These are phyloP conservation scores for Chimonanthus praecox DNA, from an alignment of 164 flowering plant species.

Conservation along the genomic window DNA sequence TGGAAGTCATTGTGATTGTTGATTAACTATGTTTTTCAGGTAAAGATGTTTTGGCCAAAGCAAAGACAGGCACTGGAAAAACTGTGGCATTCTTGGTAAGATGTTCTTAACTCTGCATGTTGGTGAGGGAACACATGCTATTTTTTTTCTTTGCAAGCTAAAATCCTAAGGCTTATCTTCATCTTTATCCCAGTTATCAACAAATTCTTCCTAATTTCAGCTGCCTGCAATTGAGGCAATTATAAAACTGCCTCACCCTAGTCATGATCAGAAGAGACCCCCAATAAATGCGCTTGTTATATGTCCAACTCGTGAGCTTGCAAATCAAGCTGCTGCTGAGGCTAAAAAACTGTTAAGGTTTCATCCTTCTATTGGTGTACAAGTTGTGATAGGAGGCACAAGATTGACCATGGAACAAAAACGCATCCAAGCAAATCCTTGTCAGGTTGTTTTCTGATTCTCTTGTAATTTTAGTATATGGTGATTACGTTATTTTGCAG, in stretches of 20 bases:
- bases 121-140: neutral
- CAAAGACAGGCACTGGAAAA: constrained; percentile 98
- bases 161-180: neutral
- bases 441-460: constrained; percentile 53
- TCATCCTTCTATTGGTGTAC: constrained; percentile 91
- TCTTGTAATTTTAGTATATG: neutral
- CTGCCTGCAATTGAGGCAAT: constrained; percentile 95
- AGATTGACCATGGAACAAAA: constrained; percentile 77
- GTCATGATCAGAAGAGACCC: constrained; percentile 62
- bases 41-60: constrained; percentile 96
- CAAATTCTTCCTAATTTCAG: constrained; percentile 31
- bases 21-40: constrained; percentile 35
- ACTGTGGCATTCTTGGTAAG: constrained; percentile 96
- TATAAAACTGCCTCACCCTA: constrained; percentile 46
- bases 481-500: neutral
- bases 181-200: neutral
- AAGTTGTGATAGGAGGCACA: constrained; percentile 96
- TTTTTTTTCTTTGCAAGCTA: neutral
- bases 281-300: constrained; percentile 82
- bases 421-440: constrained; percentile 85
- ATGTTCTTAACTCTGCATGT: neutral
- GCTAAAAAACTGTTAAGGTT: constrained; percentile 73
- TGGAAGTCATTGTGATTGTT: neutral
- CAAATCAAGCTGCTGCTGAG: constrained; percentile 84
- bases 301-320: constrained; percentile 98